Conservation (phyloP, 139 green algal species). For the Tetraselmis striata region DNA sequence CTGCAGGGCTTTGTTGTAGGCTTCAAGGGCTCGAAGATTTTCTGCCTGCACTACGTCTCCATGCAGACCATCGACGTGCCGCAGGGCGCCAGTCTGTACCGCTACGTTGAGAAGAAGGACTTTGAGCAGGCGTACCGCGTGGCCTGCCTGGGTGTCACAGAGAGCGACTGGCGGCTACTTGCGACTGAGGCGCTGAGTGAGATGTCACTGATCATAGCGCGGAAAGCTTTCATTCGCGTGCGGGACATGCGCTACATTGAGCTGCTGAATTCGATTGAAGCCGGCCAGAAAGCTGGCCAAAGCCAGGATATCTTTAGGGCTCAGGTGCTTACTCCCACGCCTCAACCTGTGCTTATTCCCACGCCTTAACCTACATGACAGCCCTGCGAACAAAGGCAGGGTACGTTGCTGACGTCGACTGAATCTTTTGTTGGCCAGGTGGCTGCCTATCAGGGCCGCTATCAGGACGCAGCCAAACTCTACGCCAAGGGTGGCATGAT, state of each 20-base stretch:
- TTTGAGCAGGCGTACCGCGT: conserved; percentile 55
- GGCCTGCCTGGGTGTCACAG: conserved; percentile 71
- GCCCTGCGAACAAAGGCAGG: too few relatives aligned
- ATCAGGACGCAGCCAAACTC: conserved; percentile 59
- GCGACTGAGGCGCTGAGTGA: conserved; percentile 46
- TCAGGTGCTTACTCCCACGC: too few relatives aligned
- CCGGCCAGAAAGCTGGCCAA: conserved; percentile 23
- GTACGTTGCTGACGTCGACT: too few relatives aligned
- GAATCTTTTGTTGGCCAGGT: background rate
- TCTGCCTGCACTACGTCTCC: conserved; percentile 66
- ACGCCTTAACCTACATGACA: too few relatives aligned
- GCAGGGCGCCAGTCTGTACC: conserved; percentile 57
- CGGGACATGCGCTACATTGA: conserved; percentile 64
- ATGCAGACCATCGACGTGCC: conserved; percentile 79
- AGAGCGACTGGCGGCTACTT: conserved; percentile 67
- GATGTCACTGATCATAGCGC: conserved; percentile 57
- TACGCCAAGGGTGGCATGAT: conserved; percentile 37
- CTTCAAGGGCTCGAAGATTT: conserved; percentile 67
- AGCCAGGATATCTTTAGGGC: background rate
- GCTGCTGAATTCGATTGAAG: conserved; percentile 55
- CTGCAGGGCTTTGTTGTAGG: conserved; percentile 57
- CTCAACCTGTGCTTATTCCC: too few relatives aligned
- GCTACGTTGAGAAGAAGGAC: conserved; percentile 48
- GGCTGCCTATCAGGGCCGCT: conserved; percentile 35
- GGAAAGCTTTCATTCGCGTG: conserved; percentile 67